Evolutionary conservation across 805 yeast genomes (phyloP), one percentile per base, ranked within the genome.

Genomic region (Metschnikowia aberdeeniae): DNA sequence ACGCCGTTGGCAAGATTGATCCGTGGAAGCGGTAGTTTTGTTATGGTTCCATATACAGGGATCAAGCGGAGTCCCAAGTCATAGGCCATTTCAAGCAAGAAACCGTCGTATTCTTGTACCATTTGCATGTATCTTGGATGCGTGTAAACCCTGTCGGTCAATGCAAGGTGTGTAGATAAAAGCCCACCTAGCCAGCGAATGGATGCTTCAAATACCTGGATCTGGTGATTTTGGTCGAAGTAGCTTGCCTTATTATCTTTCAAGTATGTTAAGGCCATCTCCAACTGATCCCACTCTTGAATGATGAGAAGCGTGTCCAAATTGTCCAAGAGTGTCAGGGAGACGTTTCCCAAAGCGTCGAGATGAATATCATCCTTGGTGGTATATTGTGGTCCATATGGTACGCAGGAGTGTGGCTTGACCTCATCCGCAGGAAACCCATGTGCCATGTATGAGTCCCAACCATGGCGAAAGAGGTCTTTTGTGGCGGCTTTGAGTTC

Each of bases 351-450:
- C 67, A 89, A 62, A 0, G 85, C 93, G 59, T 90, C 98, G 59
- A 88, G 89, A 36, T 84, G 68, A 2, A 77, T 69, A 55, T 89
- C 82, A 6, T 63, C 56, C 1, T 73, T 57, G 53, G 84, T 72
- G 0, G 63, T 64, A 46, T 67, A 72, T 57, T 87, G 89, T 10
- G 89, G 80, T 3, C 82, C 84, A 41, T 79, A 77, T 0, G 89
- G 84, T 17, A 59, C 62, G 60, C 98, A 90, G 0, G 83, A 61
- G 10, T 86, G 55, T 0, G 98, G 97, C 30, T 73, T 65, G 7
- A 90, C 78, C 58, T 89, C 95, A 62, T 90, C 98, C 20, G 68
- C 77, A 0, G 97, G 97, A 54, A 77, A 88, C 0, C 87, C 98
- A 56, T 74, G 57, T 1, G 64, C 61, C 68, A 85, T 68, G 61